phyloP scores from a whole-genome alignment of 768 basidiomycete genomes.

The Nidularia sp. region DNA sequence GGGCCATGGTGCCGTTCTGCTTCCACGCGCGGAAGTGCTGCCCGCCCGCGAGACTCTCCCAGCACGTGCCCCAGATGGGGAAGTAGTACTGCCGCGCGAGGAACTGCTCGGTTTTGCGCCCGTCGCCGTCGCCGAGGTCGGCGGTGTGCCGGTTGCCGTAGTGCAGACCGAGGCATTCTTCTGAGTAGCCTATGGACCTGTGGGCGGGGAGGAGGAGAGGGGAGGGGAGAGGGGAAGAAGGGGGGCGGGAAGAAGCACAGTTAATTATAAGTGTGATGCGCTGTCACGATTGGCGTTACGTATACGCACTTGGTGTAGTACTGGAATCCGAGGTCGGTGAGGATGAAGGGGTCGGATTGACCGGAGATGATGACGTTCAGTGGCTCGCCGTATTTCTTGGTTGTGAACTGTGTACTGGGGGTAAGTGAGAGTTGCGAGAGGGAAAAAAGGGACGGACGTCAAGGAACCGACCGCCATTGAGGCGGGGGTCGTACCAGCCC shows the following conservation, averaged over 20 bases:
- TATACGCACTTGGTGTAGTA: conserved; percentile 58
- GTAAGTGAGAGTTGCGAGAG: not conserved
- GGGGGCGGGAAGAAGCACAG: no score
- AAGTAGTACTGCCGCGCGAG: conserved; percentile 77
- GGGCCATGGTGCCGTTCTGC: conserved; percentile 72
- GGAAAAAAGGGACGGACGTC: conserved; percentile 50
- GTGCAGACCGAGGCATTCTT: conserved; percentile 80
- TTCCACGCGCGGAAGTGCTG: conserved; percentile 89
- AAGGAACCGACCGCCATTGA: conserved; percentile 68
- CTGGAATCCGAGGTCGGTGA: conserved; percentile 70
- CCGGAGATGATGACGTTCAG: conserved; percentile 82
- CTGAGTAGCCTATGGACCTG: conserved; percentile 78
- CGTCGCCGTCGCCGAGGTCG: conserved; percentile 80
- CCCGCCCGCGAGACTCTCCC: conserved; percentile 88
- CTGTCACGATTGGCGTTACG: no score
- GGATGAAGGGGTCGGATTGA: conserved; percentile 72
- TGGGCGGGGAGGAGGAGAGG: not conserved
- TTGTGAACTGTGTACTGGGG: conserved; percentile 49
- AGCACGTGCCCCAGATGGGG: conserved; percentile 81
- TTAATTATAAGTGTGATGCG: no score
- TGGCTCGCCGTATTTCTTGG: conserved; percentile 67
- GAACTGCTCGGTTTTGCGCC: conserved; percentile 61
- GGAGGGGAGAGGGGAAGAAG: not conserved
- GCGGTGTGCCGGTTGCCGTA: conserved; percentile 73
- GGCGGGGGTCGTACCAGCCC: conserved; percentile 65